Evolutionary conservation across 2,329 filamentous ascomycete species (phyloP).

Genomic region (Paecilomyces niveus): DNA sequence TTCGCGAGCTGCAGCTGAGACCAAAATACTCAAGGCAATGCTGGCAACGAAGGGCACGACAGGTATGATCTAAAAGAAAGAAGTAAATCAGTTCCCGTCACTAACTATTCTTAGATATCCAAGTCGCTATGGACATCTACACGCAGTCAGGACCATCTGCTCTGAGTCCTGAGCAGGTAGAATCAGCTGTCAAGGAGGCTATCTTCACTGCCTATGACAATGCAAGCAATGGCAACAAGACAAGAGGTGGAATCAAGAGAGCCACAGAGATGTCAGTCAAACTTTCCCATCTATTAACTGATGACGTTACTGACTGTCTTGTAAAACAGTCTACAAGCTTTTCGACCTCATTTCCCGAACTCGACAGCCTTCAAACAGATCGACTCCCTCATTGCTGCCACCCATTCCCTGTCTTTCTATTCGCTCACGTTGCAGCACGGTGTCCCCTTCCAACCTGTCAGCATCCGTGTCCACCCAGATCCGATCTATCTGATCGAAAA

Average conservation of each 20-base stretch:
- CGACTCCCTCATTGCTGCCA: conserved; percentile 51
- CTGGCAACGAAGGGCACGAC: conserved; percentile 39
- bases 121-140: conserved; percentile 36
- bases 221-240: conserved; percentile 59
- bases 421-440: conserved; percentile 57
- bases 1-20: conserved; percentile 43
- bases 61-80: neutral
- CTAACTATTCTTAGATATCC: conserved; percentile 27
- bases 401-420: conserved; percentile 59
- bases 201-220: conserved; percentile 56
- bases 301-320: neutral
- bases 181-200: conserved; percentile 45
- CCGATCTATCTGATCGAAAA: conserved; percentile 53
- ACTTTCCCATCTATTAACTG: neutral
- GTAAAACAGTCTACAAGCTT: conserved; percentile 31
- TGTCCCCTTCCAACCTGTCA: conserved; percentile 59
- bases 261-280: conserved; percentile 48
- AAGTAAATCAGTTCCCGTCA: neutral
- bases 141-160: conserved; percentile 21
- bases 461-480: conserved; percentile 56
- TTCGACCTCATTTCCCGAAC: conserved; percentile 34
- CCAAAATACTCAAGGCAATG: conserved; percentile 51
- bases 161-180: conserved; percentile 40
- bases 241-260: conserved; percentile 55
- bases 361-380: conserved; percentile 38